These are phyloP conservation scores for Musa acuminata DNA, from an alignment of 176 grass and related monocot genomes.

Conservation along the genomic window DNA sequence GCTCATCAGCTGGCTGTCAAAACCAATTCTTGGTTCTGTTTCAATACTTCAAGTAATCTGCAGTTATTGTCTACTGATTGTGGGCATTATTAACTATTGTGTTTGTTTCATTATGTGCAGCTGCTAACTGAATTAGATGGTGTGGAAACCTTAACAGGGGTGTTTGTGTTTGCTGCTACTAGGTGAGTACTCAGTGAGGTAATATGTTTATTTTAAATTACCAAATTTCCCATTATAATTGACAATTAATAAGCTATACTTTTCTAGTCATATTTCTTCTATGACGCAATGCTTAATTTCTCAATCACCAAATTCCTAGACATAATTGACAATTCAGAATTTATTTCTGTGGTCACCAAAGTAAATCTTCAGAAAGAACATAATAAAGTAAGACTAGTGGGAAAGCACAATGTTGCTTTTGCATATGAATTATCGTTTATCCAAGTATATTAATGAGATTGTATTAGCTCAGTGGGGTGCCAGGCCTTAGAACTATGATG, in stretches of 20 bases:
- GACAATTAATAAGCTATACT: not conserved
- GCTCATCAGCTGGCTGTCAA: not conserved
- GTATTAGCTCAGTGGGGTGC: not conserved
- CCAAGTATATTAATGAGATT: not conserved
- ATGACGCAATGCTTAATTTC: not conserved
- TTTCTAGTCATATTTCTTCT: not conserved
- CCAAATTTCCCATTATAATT: not conserved
- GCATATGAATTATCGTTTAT: not conserved
- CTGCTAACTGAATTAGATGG: slow-evolving; percentile 93
- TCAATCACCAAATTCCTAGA: not conserved
- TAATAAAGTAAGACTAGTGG: not conserved
- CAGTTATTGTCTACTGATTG: not conserved
- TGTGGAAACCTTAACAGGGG: slow-evolving; percentile 82
- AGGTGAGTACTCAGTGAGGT: slow-evolving; percentile 33
- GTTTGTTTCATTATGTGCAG: slow-evolving; percentile 40
- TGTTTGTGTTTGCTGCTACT: slow-evolving; percentile 96
- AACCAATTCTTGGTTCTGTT: slow-evolving; percentile 1
- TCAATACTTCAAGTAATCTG: not conserved
- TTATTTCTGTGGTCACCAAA: not conserved
- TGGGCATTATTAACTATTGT: not conserved
- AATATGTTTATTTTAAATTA: not conserved
- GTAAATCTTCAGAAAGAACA: not conserved
- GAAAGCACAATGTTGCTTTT: not conserved
- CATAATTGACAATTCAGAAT: not conserved
- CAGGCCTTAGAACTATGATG: not conserved